Conservation (phyloP, 2,329 filamentous ascomycete genomes). For the Neonectria sp. region DNA sequence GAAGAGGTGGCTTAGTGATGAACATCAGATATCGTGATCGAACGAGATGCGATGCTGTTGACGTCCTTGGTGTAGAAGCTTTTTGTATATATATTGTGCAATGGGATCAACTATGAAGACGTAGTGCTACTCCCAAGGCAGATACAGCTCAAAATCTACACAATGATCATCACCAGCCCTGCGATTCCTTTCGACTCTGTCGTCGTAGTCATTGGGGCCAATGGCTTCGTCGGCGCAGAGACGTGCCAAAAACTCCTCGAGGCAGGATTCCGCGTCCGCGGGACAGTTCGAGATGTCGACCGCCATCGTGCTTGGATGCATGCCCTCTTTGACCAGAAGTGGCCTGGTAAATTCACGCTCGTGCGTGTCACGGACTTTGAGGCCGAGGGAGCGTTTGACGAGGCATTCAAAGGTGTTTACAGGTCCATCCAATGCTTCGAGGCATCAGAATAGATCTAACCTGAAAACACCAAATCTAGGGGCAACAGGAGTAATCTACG, state of each 20-base stretch:
- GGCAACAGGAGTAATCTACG: too few species aligned
- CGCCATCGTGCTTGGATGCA: constrained; percentile 44
- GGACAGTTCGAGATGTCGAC: constrained; percentile 49
- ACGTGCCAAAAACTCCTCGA: constrained; percentile 51
- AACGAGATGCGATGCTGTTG: too few species aligned
- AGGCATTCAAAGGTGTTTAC: constrained; percentile 44
- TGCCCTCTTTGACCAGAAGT: constrained; percentile 47
- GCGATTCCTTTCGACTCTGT: constrained; percentile 5
- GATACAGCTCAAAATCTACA: too few species aligned
- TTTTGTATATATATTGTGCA: too few species aligned
- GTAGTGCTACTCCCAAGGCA: too few species aligned
- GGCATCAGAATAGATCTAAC: too few species aligned
- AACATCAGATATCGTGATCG: too few species aligned
- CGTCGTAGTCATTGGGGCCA: constrained; percentile 51
- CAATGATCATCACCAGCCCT: not conserved
- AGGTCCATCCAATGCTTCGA: too few species aligned
- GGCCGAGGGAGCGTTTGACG: constrained; percentile 43
- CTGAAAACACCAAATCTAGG: too few species aligned
- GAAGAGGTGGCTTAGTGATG: too few species aligned
- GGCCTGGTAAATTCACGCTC: constrained; percentile 51
- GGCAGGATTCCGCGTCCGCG: constrained; percentile 52
- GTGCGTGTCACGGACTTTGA: constrained; percentile 53
- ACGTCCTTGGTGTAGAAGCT: too few species aligned
- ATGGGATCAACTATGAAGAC: too few species aligned
- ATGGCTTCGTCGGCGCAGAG: constrained; percentile 53